Evolutionary conservation across 2,329 filamentous ascomycete species (phyloP).

Genomic region (Colletotrichum tabaci): DNA sequence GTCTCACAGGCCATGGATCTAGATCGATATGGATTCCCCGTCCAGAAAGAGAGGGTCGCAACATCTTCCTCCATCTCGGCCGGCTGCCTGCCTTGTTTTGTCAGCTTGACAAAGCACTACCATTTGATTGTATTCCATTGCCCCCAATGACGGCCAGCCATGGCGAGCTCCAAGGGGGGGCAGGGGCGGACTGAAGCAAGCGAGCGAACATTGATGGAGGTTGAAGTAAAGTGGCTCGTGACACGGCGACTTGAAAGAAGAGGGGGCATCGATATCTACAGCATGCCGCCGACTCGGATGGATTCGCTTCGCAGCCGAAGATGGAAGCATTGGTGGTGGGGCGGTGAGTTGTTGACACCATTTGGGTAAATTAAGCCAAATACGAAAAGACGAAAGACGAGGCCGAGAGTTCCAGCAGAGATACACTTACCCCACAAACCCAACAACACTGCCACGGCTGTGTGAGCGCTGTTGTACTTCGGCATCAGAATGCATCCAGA

Average conservation of each 20-base stretch:
- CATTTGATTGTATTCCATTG: slow-evolving; percentile 3
- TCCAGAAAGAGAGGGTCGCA: slow-evolving; percentile 50
- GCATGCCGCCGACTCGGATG: slow-evolving; percentile 33
- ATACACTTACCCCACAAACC: slow-evolving; percentile 30
- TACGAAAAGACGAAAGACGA: slow-evolving; percentile 21
- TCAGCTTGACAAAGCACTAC: slow-evolving; percentile 42
- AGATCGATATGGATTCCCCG: slow-evolving; percentile 21
- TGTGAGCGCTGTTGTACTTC: slow-evolving; percentile 14
- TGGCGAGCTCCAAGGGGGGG: slow-evolving; percentile 1
- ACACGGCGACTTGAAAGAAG: slow-evolving; percentile 11
- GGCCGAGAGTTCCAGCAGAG: slow-evolving; percentile 23
- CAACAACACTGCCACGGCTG: slow-evolving; percentile 14
- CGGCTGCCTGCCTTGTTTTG: slow-evolving; percentile 46
- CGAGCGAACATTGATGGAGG: slow-evolving; percentile 27
- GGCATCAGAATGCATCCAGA: slow-evolving; percentile 21
- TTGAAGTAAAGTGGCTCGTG: slow-evolving; percentile 40
- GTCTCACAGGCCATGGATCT: slow-evolving; percentile 12
- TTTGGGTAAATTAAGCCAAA: slow-evolving; percentile 42
- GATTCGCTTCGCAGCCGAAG: slow-evolving; percentile 32
- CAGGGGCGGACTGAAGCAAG: slow-evolving; percentile 6
- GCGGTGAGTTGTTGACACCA: slow-evolving; percentile 36
- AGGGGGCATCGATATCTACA: slow-evolving; percentile 17
- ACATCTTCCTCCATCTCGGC: slow-evolving; percentile 55
- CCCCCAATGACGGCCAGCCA: background rate
- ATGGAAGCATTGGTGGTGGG: slow-evolving; percentile 16